phyloP scores from a whole-genome alignment of 208 protist genomes.

The Hexamita inflata region DNA sequence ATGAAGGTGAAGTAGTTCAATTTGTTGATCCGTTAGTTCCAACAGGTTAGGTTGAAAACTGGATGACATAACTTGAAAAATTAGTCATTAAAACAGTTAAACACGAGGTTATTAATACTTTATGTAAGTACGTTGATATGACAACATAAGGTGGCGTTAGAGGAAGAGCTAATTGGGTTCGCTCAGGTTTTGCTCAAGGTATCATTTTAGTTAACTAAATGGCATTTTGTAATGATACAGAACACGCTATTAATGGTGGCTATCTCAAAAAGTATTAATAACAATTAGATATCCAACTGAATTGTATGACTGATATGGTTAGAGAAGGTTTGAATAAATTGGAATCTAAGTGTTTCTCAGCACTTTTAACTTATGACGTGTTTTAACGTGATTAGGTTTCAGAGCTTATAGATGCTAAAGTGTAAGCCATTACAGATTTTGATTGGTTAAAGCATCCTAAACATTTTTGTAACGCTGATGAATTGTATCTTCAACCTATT shows the following conservation, averaged over 20 bases:
- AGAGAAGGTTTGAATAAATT: constrained; percentile 49
- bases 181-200: constrained; percentile 44
- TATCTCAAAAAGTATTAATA: constrained; percentile 26
- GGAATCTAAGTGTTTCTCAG: constrained; percentile 70
- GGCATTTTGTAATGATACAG: constrained; percentile 76
- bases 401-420: constrained; percentile 59
- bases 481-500: no score
- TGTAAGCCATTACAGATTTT: constrained; percentile 66
- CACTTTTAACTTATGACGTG: constrained; percentile 82
- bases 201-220: constrained; percentile 71
- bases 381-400: constrained; percentile 76
- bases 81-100: constrained; percentile 77
- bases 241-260: constrained; percentile 54
- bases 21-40: constrained; percentile 71
- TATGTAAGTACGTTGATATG: constrained; percentile 53
- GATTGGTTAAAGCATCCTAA: constrained; percentile 83
- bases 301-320: constrained; percentile 45
- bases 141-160: neutral
- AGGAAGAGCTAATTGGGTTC: constrained; percentile 52
- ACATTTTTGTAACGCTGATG: constrained; percentile 77
- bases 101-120: constrained; percentile 59
- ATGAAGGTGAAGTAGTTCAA: constrained; percentile 74
- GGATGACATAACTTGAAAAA: constrained; percentile 77
- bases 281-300: constrained; percentile 36
- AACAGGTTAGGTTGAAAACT: constrained; percentile 81